These are phyloP conservation scores for Dunaliella sp. DNA, from an alignment of 139 green algal species.

Conservation along the genomic window DNA sequence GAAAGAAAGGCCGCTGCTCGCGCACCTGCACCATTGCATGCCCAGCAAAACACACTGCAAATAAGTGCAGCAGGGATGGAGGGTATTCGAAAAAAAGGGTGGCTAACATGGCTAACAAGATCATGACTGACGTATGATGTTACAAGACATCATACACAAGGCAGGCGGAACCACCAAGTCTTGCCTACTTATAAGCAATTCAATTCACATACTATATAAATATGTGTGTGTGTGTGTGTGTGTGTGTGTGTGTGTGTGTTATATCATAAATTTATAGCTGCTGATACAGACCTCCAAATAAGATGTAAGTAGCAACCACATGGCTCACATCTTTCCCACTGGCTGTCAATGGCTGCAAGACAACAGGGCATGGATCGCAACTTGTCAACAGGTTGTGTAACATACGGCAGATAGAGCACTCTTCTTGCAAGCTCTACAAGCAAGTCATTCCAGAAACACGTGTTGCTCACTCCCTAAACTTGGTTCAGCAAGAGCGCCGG, in stretches of 20 bases:
- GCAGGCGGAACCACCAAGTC: no score
- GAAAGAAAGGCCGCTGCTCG: neutral
- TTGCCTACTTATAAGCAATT: neutral
- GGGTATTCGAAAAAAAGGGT: no score
- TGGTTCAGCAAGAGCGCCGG: no score
- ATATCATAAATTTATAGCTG: no score
- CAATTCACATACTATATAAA: no score
- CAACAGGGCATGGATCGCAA: neutral
- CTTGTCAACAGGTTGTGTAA: neutral
- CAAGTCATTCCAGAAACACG: neutral
- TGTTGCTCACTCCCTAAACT: no score
- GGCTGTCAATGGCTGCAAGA: neutral
- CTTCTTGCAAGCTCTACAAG: neutral
- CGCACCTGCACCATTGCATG: neutral
- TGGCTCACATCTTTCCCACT: neutral
- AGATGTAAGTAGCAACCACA: slow-evolving; percentile 2
- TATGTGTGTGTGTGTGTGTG: no score
- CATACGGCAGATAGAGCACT: neutral
- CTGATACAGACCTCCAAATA: neutral
- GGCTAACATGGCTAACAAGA: no score
- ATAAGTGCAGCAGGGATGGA: slow-evolving; percentile 18
- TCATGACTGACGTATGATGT: no score
- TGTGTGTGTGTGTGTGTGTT: no score
- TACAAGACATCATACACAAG: no score
- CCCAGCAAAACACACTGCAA: neutral